These are phyloP conservation scores for Plenodomus tracheiphilus DNA, from an alignment of 2,329 filamentous ascomycete genomes.

Conservation along the genomic window DNA sequence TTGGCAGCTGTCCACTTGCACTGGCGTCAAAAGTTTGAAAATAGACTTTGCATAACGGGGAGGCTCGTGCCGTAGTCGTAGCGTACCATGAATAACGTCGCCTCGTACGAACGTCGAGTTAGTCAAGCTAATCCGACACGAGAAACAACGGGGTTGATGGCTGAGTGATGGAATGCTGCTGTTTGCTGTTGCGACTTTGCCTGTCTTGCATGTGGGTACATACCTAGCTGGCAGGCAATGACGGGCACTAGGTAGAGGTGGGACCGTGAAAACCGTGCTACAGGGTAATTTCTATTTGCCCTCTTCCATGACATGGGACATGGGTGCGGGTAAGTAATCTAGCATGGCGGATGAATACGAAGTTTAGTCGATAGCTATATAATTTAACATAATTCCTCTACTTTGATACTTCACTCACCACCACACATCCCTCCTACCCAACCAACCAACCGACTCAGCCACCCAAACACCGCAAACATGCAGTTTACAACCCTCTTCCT, in stretches of 20 bases:
- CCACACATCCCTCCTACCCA: neutral
- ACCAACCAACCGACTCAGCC: conserved; percentile 1
- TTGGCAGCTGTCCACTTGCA: neutral
- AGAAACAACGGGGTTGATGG: neutral
- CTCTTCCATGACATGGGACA: neutral
- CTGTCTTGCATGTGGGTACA: neutral
- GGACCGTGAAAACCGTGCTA: neutral
- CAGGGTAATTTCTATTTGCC: neutral
- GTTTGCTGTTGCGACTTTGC: too few species aligned
- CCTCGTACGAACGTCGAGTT: too few species aligned
- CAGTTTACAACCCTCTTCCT: conserved; percentile 4
- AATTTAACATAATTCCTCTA: too few species aligned
- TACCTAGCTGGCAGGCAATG: too few species aligned
- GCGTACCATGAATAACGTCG: neutral
- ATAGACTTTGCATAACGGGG: neutral
- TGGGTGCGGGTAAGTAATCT: too few species aligned
- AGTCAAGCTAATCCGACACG: too few species aligned
- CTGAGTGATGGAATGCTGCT: neutral
- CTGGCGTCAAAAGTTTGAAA: neutral
- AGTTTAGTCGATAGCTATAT: too few species aligned
- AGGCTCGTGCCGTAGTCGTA: neutral
- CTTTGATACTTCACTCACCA: neutral
- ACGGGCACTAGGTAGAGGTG: too few species aligned
- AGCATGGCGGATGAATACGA: too few species aligned
- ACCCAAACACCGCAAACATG: neutral